Percentiles rank a stretch among this genome's conserved stretches.
Evolutionary conservation across 2,329 filamentous ascomycete species (phyloP).

Genomic region (Monilinia laxa): DNA sequence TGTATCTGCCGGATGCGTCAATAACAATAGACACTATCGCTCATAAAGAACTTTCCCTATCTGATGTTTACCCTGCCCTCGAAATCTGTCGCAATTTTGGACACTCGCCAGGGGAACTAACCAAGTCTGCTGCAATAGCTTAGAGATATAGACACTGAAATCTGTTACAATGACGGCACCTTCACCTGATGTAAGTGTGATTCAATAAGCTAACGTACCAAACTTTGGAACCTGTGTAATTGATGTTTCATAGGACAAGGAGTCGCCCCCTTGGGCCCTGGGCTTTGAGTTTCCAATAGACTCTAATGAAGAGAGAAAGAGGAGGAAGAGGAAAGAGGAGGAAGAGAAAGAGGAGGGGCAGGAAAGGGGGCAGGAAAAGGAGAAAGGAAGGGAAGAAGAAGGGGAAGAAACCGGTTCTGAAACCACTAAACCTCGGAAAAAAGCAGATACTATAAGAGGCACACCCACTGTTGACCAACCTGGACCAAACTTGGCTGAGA

Average conservation of each 20-base stretch:
- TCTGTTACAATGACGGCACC: not conserved
- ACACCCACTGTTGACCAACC: not conserved
- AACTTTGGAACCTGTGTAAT: not conserved
- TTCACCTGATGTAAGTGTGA: not conserved
- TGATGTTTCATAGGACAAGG: not conserved
- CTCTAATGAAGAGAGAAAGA: not conserved
- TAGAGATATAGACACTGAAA: not conserved
- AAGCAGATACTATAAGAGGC: slow-evolving; percentile 13
- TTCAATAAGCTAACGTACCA: no score
- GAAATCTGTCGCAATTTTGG: not conserved
- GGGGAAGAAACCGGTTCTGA: no score
- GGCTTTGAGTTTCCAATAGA: not conserved
- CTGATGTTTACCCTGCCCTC: not conserved
- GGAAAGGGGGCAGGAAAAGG: no score
- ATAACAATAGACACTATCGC: not conserved
- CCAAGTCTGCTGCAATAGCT: not conserved
- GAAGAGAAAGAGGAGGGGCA: no score
- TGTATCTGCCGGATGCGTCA: slow-evolving; percentile 3
- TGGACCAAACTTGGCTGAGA: slow-evolving; percentile 6
- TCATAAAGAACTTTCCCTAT: slow-evolving; percentile 1
- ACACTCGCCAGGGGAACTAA: not conserved
- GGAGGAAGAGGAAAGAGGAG: no score
- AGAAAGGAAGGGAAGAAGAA: not conserved
- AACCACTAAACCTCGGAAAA: not conserved
- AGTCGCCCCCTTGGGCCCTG: not conserved